Percentiles rank a stretch among this genome's conserved stretches.
Conservation (phyloP, 2,329 filamentous ascomycete genomes). For the Phoma sp. region DNA sequence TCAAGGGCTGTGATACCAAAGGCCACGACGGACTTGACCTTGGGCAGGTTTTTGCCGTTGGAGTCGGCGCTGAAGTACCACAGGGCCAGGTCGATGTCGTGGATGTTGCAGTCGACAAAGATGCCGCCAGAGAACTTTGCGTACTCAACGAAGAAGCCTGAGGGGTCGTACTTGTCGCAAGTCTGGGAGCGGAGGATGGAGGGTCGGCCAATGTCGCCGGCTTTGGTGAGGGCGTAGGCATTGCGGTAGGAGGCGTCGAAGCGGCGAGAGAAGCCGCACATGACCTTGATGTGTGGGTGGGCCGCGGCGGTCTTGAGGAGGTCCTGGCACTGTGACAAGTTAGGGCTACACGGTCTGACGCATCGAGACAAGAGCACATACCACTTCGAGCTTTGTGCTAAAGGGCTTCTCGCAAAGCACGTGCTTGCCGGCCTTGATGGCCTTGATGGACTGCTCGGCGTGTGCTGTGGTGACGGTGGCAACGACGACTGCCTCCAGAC, state of each 20-base stretch:
- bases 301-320: conserved; percentile 64
- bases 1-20: conserved; percentile 66
- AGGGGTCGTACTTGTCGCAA: conserved; percentile 69
- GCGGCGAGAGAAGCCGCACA: conserved; percentile 70
- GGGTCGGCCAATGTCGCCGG: conserved; percentile 65
- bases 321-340: conserved; percentile 58
- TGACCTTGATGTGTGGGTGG: conserved; percentile 67
- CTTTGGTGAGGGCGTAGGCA: conserved; percentile 59
- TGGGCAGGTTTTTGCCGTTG: conserved; percentile 34
- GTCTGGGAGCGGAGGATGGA: conserved; percentile 70
- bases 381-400: conserved; percentile 64
- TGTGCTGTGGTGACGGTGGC: conserved; percentile 63
- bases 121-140: conserved; percentile 70
- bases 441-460: conserved; percentile 63
- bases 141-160: conserved; percentile 72
- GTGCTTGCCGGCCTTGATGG: conserved; percentile 62
- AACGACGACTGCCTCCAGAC: conserved; percentile 62
- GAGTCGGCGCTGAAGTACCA: conserved; percentile 62
- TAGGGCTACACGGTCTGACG: neutral
- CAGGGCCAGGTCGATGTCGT: conserved; percentile 71
- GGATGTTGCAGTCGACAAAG: conserved; percentile 74
- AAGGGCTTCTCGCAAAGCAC: conserved; percentile 67
- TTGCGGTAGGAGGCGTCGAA: conserved; percentile 72
- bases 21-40: conserved; percentile 63
- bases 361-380: conserved; percentile 43